Conservation (phyloP, 106 monocot species). For the Ottelia alismoides region DNA sequence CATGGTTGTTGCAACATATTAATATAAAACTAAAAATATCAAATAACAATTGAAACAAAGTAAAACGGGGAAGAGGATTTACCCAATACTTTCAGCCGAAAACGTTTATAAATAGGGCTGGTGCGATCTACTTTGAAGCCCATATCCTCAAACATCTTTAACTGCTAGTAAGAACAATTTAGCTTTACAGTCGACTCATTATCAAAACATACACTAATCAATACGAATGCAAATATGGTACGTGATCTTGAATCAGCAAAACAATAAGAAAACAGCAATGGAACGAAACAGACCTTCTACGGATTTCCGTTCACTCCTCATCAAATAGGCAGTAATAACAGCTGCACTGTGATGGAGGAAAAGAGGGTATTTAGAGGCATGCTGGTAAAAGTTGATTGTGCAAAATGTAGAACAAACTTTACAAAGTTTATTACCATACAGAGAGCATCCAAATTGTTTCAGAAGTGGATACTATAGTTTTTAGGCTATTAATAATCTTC, state of each 20-base stretch:
- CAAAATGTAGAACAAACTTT: no score
- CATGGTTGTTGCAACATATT: no score
- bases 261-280: no score
- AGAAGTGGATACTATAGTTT: no score
- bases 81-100: conserved; percentile 86
- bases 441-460: no score
- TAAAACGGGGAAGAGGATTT: conserved; percentile 8
- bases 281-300: conserved; percentile 44
- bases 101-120: conserved; percentile 71
- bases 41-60: background rate
- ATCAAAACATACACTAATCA: conserved; percentile 36
- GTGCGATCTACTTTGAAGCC: conserved; percentile 76
- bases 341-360: conserved; percentile 78
- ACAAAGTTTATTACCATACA: no score
- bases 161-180: conserved; percentile 36
- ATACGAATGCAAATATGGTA: conserved; percentile 12
- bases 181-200: background rate
- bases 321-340: conserved; percentile 80
- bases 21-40: no score
- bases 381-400: background rate
- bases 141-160: conserved; percentile 93
- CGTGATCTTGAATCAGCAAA: no score
- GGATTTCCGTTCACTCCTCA: conserved; percentile 89
- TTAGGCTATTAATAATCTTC: no score
- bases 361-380: conserved; percentile 3